Evolutionary conservation across 352 stramenopile species (phyloP), one percentile per base, ranked within the genome.

Genomic region (Phytophthora chlamydospora): DNA sequence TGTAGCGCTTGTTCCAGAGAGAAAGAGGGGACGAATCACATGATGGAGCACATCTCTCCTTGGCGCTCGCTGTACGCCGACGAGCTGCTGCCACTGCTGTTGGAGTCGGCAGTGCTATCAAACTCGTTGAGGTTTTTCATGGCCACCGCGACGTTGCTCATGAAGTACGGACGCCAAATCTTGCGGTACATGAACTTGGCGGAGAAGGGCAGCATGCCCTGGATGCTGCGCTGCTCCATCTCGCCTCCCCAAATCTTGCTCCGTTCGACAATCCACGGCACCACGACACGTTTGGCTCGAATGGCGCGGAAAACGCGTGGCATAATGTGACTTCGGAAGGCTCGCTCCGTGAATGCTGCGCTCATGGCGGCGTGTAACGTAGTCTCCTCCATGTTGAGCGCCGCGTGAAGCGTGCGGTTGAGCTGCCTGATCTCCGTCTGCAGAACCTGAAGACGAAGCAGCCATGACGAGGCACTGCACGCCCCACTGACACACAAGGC

Each of bases 121-220:
- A 90, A 90, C 64, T 92, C 78, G 66, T 90, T 83, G 19, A 94
- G 58, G 66, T 88, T 89, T 42, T 89, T 89, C 81, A 94, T 92
- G 2, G 81, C 78, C 29, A 86, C 73, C 1, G 81, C 83, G 27
- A 94, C 78, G 51, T 94, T 90, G 61, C 50, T 83, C 68, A 88
- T 85, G 56, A 92, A 94, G 66, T 90, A 94, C 7, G 83, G 85
- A 16, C 78, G 80, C 83, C 85, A 95, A 50, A 95, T 72, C 67
- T 91, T 90, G 57, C 84, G 83, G 59, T 95, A 93, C 50, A 95
- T 71, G 64, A 95, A 90, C 55, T 75, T 77, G 10, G 84, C 81
- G 5, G 83, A 89, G 53, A 91, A 88, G 7, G 85, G 82, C 56
- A 95, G 62, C 78, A 91, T 84, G 8, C 72, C 57, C 39, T 90